A percentile compares a stretch with the other conserved stretches of the same genome.
phyloP scores from a whole-genome alignment of 140 eudicot species.

The Flaveria floridana region DNA sequence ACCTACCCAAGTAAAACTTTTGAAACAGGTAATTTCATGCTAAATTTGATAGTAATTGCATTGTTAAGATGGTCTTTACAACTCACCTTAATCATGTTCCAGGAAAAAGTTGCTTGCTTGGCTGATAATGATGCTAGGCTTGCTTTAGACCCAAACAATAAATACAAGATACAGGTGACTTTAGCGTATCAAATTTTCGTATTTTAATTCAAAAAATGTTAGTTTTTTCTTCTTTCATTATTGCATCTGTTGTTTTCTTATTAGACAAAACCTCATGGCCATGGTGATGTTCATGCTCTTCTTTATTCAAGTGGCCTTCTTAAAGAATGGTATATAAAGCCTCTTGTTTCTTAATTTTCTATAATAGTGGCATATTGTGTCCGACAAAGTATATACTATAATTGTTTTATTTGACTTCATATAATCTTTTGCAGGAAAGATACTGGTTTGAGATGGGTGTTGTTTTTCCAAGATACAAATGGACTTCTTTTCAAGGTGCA shows the following conservation, averaged over 20 bases:
- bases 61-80: neutral
- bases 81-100: slow-evolving; percentile 23
- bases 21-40: slow-evolving; percentile 64
- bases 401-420: neutral
- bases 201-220: neutral
- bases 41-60: neutral
- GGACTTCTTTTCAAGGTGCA: slow-evolving; percentile 95
- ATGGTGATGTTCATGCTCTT: slow-evolving; percentile 94
- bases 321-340: slow-evolving; percentile 35
- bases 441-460: slow-evolving; percentile 89
- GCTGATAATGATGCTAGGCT: slow-evolving; percentile 96
- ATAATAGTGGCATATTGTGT: neutral
- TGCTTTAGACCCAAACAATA: slow-evolving; percentile 74
- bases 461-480: slow-evolving; percentile 98
- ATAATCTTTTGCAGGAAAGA: slow-evolving; percentile 58
- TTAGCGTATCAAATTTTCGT: neutral
- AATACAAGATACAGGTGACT: slow-evolving; percentile 77
- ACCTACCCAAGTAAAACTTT: slow-evolving; percentile 77
- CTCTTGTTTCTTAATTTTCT: slow-evolving; percentile 14
- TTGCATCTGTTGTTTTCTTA: slow-evolving; percentile 9
- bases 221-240: neutral
- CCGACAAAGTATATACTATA: neutral
- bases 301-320: slow-evolving; percentile 88
- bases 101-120: slow-evolving; percentile 99
- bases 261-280: slow-evolving; percentile 98